These are phyloP conservation scores for Lindgomyces ingoldianus DNA, from an alignment of 495 filamentous ascomycete species.

Conservation along the genomic window DNA sequence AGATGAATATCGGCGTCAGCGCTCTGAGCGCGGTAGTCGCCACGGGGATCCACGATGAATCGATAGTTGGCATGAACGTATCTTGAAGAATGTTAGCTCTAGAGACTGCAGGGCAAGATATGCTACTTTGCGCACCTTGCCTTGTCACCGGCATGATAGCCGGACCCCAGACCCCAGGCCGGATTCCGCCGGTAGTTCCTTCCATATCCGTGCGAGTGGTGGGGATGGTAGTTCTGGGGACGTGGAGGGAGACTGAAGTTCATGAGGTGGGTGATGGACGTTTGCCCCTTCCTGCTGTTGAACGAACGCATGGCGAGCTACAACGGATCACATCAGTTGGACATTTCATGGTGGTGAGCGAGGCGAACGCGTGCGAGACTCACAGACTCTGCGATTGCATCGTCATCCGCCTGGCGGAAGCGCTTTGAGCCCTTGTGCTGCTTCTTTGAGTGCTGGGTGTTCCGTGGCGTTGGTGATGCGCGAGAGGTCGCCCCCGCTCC, in stretches of 20 bases:
- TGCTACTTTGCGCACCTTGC: slow-evolving; percentile 58
- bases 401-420: slow-evolving; percentile 67
- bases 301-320: slow-evolving; percentile 80
- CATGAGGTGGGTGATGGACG: slow-evolving; percentile 94
- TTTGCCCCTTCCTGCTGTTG: slow-evolving; percentile 85
- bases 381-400: slow-evolving; percentile 79
- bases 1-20: slow-evolving; percentile 86
- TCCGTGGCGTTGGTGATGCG: slow-evolving; percentile 57
- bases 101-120: background rate
- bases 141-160: slow-evolving; percentile 89
- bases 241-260: slow-evolving; percentile 84
- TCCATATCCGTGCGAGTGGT: slow-evolving; percentile 51
- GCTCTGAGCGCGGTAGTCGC: slow-evolving; percentile 76
- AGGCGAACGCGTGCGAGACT: slow-evolving; percentile 44
- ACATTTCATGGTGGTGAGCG: no score
- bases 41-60: slow-evolving; percentile 85
- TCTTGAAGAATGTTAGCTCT: slow-evolving; percentile 44
- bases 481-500: slow-evolving; percentile 53
- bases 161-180: slow-evolving; percentile 85
- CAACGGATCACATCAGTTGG: background rate
- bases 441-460: slow-evolving; percentile 71
- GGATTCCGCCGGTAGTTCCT: slow-evolving; percentile 63
- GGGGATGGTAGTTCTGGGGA: slow-evolving; percentile 61
- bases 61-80: slow-evolving; percentile 98
- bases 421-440: slow-evolving; percentile 68